Percentiles rank a stretch among this genome's conserved stretches.
phyloP scores from a whole-genome alignment of 129 eudicot genomes.

The Arctium lappa region DNA sequence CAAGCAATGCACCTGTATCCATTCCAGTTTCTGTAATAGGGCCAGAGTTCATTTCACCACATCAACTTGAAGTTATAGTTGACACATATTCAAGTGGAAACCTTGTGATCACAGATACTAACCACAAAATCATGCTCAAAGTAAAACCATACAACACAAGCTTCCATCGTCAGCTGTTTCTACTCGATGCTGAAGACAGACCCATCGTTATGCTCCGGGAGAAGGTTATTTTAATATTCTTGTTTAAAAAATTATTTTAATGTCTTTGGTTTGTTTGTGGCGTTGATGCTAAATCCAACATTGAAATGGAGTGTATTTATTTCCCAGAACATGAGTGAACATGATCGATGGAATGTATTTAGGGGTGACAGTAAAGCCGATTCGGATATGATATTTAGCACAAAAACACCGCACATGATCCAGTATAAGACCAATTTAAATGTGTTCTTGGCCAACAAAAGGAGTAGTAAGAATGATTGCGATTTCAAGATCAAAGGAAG shows the following conservation, averaged over 20 bases:
- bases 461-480: neutral
- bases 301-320: neutral
- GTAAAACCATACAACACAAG: neutral
- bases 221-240: conserved; percentile 27
- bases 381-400: neutral
- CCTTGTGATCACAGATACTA: neutral
- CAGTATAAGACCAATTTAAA: conserved; percentile 7
- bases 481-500: conserved; percentile 44
- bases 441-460: conserved; percentile 33
- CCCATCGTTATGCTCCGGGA: conserved; percentile 25
- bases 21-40: conserved; percentile 16
- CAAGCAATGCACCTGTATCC: neutral
- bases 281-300: neutral
- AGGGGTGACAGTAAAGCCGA: neutral
- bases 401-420: neutral
- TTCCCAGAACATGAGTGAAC: conserved; percentile 3
- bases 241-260: neutral
- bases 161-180: conserved; percentile 12
- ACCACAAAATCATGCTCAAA: neutral
- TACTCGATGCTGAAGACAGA: conserved; percentile 33
- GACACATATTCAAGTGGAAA: neutral
- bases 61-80: conserved; percentile 17
- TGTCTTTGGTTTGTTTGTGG: neutral
- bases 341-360: conserved; percentile 7
- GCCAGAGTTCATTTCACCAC: conserved; percentile 20